Percentiles rank a stretch among this genome's conserved stretches.
phyloP scores from a whole-genome alignment of 257 asterid genomes.

The Striga asiatica region DNA sequence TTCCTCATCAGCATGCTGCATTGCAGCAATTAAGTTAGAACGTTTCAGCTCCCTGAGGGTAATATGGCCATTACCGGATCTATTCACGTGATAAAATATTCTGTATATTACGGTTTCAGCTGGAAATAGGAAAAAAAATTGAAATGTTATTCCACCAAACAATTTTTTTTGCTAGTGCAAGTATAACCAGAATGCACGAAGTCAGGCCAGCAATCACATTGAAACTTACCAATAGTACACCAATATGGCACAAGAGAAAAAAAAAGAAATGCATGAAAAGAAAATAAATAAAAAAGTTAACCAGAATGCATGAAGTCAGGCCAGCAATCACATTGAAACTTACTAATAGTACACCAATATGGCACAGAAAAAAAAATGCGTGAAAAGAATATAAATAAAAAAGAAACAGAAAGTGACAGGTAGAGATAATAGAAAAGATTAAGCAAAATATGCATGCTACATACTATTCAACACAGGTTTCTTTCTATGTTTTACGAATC shows the following conservation, averaged over 20 bases:
- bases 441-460: not conserved
- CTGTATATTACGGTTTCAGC: constrained; percentile 98
- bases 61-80: constrained; percentile 86
- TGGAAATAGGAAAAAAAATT: constrained; percentile 47
- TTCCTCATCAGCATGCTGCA: constrained; percentile 99
- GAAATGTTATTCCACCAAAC: constrained; percentile 24
- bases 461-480: constrained; percentile 7
- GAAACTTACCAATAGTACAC: constrained; percentile 12
- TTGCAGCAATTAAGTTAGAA: constrained; percentile 77
- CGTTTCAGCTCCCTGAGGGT: constrained; percentile 92
- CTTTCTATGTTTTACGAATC: no score
- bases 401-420: no score
- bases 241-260: not conserved
- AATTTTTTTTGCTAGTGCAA: not conserved
- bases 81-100: constrained; percentile 94
- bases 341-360: constrained; percentile 9
- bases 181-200: constrained; percentile 5
- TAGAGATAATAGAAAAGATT: constrained; percentile 6
- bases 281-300: not conserved
- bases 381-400: not conserved
- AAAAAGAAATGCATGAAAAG: not conserved
- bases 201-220: constrained; percentile 6
- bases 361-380: not conserved
- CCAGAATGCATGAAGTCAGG: constrained; percentile 2
- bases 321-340: constrained; percentile 12